phyloP scores from a whole-genome alignment of 495 filamentous ascomycete species.

The Xylaria venustula region DNA sequence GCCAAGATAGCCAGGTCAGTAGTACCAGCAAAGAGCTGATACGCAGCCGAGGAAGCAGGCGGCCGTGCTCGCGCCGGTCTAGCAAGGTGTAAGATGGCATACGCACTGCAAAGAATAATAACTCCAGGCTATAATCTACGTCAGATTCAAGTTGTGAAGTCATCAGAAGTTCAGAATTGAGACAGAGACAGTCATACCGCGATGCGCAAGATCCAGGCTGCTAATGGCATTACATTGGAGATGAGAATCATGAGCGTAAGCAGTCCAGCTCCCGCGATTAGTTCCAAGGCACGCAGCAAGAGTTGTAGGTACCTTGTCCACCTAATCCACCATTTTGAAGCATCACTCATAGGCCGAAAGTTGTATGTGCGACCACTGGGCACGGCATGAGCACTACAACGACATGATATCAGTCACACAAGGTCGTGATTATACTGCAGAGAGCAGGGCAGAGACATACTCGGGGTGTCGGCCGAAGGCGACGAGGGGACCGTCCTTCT shows the following conservation, averaged over 20 bases:
- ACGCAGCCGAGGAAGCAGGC: conserved; percentile 75
- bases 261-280: conserved; percentile 68
- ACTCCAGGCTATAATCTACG: conserved; percentile 56
- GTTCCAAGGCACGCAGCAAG: conserved; percentile 57
- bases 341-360: conserved; percentile 62
- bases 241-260: conserved; percentile 73
- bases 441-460: conserved; percentile 44
- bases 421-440: conserved; percentile 1
- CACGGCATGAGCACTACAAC: conserved; percentile 34
- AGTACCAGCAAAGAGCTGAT: conserved; percentile 75
- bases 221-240: conserved; percentile 55
- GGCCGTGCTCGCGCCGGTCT: conserved; percentile 65
- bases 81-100: conserved; percentile 74
- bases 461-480: conserved; percentile 81
- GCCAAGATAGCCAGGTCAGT: conserved; percentile 72
- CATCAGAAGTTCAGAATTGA: background rate
- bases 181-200: conserved; percentile 54
- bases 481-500: conserved; percentile 70
- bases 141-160: background rate
- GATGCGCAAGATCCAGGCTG: conserved; percentile 74
- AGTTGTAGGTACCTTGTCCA: conserved; percentile 64
- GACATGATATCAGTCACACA: conserved; percentile 17
- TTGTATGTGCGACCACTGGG: conserved; percentile 25
- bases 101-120: conserved; percentile 66
- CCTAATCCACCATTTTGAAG: conserved; percentile 67